phyloP scores from a whole-genome alignment of 768 basidiomycete genomes.

The Chiua virens region DNA sequence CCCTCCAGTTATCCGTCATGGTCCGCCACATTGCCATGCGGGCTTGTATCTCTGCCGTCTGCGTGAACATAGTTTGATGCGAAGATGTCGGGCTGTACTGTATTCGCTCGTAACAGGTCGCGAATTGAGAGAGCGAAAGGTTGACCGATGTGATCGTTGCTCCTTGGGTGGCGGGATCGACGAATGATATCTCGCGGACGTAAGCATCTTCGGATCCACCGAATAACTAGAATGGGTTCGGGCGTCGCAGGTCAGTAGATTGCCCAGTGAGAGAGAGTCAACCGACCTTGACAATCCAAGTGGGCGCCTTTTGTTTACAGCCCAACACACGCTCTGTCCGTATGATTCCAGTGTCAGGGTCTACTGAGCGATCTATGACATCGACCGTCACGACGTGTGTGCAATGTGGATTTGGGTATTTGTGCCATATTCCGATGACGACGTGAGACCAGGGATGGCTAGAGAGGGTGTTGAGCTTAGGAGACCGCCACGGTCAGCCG shows the following conservation, averaged over 20 bases:
- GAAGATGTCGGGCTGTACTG: slow-evolving; percentile 72
- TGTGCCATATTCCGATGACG: slow-evolving; percentile 90
- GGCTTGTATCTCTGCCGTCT: slow-evolving; percentile 91
- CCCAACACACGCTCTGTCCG: slow-evolving; percentile 89
- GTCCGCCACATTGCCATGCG: slow-evolving; percentile 79
- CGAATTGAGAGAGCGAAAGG: slow-evolving; percentile 92
- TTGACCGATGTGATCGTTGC: slow-evolving; percentile 91
- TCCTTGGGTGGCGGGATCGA: slow-evolving; percentile 79
- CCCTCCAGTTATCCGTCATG: slow-evolving; percentile 80
- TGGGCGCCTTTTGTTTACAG: slow-evolving; percentile 89
- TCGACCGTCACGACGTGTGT: slow-evolving; percentile 86
- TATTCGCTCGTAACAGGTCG: slow-evolving; percentile 89
- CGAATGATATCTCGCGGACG: slow-evolving; percentile 91
- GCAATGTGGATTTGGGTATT: slow-evolving; percentile 94
- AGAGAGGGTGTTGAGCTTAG: slow-evolving; percentile 12
- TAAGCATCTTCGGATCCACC: slow-evolving; percentile 94
- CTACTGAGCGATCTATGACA: slow-evolving; percentile 80
- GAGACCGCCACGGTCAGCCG: neutral
- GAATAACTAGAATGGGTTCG: slow-evolving; percentile 57
- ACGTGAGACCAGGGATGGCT: slow-evolving; percentile 93
- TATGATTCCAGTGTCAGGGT: slow-evolving; percentile 83
- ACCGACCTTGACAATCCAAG: slow-evolving; percentile 90
- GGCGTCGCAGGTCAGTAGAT: slow-evolving; percentile 1
- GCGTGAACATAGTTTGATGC: slow-evolving; percentile 69
- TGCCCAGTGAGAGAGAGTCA: slow-evolving; percentile 2